These are phyloP conservation scores for Yamadazyma sp. DNA, from an alignment of 1,139 yeast genomes.

Conservation along the genomic window DNA sequence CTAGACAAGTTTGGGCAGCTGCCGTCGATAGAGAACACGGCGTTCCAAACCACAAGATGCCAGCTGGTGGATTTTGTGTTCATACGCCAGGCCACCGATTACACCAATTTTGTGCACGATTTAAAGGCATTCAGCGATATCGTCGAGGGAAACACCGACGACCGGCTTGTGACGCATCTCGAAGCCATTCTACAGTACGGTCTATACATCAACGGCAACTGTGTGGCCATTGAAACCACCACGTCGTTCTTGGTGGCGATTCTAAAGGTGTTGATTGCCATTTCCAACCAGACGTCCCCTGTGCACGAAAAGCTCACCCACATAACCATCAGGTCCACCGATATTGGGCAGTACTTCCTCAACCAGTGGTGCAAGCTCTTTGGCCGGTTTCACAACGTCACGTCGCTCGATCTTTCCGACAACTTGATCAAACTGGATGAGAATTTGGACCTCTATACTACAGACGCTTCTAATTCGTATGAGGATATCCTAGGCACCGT, in stretches of 20 bases:
- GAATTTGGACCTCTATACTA: neutral
- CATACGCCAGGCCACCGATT: conserved; percentile 30
- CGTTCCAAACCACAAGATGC: conserved; percentile 26
- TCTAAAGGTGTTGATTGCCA: conserved; percentile 24
- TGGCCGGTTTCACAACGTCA: conserved; percentile 22
- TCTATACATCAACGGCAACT: conserved; percentile 29
- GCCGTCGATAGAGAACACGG: conserved; percentile 9
- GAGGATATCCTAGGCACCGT: conserved; percentile 23
- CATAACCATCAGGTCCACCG: conserved; percentile 33
- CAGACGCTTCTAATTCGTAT: neutral
- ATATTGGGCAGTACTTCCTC: conserved; percentile 36
- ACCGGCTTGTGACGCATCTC: conserved; percentile 18
- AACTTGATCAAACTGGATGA: conserved; percentile 25
- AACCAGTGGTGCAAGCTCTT: conserved; percentile 36
- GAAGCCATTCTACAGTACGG: conserved; percentile 22
- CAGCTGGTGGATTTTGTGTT: conserved; percentile 27
- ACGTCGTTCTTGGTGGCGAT: conserved; percentile 30
- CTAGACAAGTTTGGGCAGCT: conserved; percentile 15
- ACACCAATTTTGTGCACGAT: conserved; percentile 24
- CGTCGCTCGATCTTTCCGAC: conserved; percentile 26
- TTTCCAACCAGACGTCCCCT: conserved; percentile 17
- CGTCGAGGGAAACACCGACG: conserved; percentile 15
- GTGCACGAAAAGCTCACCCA: conserved; percentile 21
- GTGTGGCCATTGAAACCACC: conserved; percentile 27
- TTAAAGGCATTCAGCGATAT: conserved; percentile 25